A percentile compares a stretch with the other conserved stretches of the same genome.
Evolutionary conservation across 2,329 filamentous ascomycete genomes (phyloP).

Genomic region (Botrytis paeoniae): DNA sequence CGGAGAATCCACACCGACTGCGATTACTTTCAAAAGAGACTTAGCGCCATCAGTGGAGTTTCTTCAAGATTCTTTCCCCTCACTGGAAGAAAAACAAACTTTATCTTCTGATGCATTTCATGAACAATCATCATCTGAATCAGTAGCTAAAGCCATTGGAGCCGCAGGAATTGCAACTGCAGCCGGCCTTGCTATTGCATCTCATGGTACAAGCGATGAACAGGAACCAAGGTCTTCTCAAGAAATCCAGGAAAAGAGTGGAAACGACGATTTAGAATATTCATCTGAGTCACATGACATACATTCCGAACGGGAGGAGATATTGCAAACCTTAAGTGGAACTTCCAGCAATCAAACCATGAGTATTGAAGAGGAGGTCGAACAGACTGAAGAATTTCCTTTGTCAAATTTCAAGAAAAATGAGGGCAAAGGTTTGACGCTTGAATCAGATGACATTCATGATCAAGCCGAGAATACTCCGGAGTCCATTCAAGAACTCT

Average conservation of each 20-base stretch:
- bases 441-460: slow-evolving; percentile 18
- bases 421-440: slow-evolving; percentile 24
- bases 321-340: slow-evolving; percentile 25
- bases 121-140: slow-evolving; percentile 21
- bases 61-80: slow-evolving; percentile 16
- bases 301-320: slow-evolving; percentile 22
- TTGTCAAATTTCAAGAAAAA: slow-evolving; percentile 39
- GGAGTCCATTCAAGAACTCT: slow-evolving; percentile 8
- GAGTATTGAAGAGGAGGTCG: slow-evolving; percentile 18
- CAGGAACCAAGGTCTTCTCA: slow-evolving; percentile 43
- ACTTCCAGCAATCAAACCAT: slow-evolving; percentile 11
- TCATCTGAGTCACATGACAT: slow-evolving; percentile 18
- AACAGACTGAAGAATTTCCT: slow-evolving; percentile 28
- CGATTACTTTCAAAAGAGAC: slow-evolving; percentile 40
- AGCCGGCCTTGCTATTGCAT: slow-evolving; percentile 27
- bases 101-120: slow-evolving; percentile 12
- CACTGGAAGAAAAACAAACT: slow-evolving; percentile 5
- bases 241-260: slow-evolving; percentile 28
- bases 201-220: slow-evolving; percentile 33
- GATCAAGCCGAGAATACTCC: slow-evolving; percentile 15
- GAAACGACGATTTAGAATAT: slow-evolving; percentile 20
- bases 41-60: slow-evolving; percentile 17
- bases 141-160: slow-evolving; percentile 24
- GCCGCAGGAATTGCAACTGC: slow-evolving; percentile 25
- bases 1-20: slow-evolving; percentile 66